Percentiles rank a stretch among this genome's conserved stretches.
These are phyloP conservation scores for Globisporangium cylindrosporum DNA, from an alignment of 352 stramenopile species.

Conservation along the genomic window DNA sequence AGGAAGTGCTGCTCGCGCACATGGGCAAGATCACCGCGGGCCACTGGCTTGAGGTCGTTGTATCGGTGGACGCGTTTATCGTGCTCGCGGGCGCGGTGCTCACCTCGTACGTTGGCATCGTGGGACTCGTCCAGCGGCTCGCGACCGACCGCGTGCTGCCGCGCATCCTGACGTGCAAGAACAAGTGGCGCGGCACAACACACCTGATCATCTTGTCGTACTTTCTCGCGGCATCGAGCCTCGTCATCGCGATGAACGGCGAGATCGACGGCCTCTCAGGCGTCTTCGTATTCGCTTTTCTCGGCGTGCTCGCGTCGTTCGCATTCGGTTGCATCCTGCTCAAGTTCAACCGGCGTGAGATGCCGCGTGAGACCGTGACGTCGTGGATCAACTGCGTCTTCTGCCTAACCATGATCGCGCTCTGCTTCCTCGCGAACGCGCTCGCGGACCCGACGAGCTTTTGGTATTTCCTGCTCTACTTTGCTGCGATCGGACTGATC, in stretches of 20 bases:
- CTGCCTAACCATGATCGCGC: constrained; percentile 43
- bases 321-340: constrained; percentile 63
- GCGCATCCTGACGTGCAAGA: constrained; percentile 34
- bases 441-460: constrained; percentile 43
- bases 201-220: constrained; percentile 63
- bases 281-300: constrained; percentile 78
- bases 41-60: constrained; percentile 25
- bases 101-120: constrained; percentile 69
- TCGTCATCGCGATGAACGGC: constrained; percentile 52
- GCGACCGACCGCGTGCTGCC: constrained; percentile 52
- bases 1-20: constrained; percentile 53
- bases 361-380: constrained; percentile 64
- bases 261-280: constrained; percentile 57
- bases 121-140: constrained; percentile 55
- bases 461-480: constrained; percentile 63
- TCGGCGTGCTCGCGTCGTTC: constrained; percentile 74
- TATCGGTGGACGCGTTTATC: constrained; percentile 72
- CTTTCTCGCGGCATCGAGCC: constrained; percentile 43
- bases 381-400: constrained; percentile 63
- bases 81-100: constrained; percentile 70
- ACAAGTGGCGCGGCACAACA: constrained; percentile 48
- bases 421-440: constrained; percentile 52
- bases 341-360: constrained; percentile 71
- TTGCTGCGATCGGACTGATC: constrained; percentile 41
- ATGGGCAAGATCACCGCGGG: constrained; percentile 40